A percentile compares a stretch with the other conserved stretches of the same genome.
These are phyloP conservation scores for Schizophyllum amplum DNA, from an alignment of 1,284 basidiomycete genomes.

Conservation along the genomic window DNA sequence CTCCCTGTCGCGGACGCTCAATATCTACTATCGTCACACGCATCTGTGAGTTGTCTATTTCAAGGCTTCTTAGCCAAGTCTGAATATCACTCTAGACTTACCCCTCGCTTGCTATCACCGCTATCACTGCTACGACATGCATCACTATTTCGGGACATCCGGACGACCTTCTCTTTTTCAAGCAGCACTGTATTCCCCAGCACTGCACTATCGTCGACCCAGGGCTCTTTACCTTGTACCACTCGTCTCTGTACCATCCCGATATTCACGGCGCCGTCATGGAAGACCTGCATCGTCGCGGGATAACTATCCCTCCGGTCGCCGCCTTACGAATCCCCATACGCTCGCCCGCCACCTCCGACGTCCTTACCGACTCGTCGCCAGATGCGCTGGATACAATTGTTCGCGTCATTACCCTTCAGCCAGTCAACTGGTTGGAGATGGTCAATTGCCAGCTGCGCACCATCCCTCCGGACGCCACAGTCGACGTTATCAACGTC, in stretches of 20 bases:
- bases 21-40: background rate
- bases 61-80: no score
- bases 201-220: slow-evolving; percentile 2
- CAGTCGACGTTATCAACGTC: slow-evolving; percentile 39
- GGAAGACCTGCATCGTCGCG: slow-evolving; percentile 27
- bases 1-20: slow-evolving; percentile 15
- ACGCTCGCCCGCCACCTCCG: background rate
- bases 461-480: slow-evolving; percentile 16
- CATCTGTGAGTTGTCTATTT: background rate
- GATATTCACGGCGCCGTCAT: slow-evolving; percentile 35
- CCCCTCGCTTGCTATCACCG: background rate
- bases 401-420: slow-evolving; percentile 49
- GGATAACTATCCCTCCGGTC: background rate
- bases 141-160: background rate
- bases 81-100: background rate
- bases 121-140: background rate
- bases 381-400: slow-evolving; percentile 26
- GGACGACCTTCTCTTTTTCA: background rate
- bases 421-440: slow-evolving; percentile 48
- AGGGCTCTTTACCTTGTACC: slow-evolving; percentile 15
- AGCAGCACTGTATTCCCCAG: background rate
- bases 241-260: slow-evolving; percentile 40
- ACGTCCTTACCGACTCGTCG: background rate
- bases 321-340: background rate
- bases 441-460: slow-evolving; percentile 26